Percentiles rank a stretch among this genome's conserved stretches.
Evolutionary conservation across 306 rosid species (phyloP).

Genomic region (Rubus parviflorus): DNA sequence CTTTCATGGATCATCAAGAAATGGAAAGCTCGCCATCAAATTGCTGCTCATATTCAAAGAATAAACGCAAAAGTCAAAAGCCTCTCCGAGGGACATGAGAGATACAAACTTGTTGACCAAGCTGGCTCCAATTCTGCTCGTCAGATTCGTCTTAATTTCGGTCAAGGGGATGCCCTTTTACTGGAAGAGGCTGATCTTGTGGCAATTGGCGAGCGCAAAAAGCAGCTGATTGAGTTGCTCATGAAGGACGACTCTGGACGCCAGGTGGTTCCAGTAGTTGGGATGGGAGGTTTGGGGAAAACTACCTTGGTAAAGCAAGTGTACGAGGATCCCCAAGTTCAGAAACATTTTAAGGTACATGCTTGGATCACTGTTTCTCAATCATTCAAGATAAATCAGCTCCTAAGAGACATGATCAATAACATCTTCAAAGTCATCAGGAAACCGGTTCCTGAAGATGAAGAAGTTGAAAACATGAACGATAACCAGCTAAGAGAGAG

Average conservation of each 20-base stretch:
- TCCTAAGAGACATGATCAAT: slow-evolving; percentile 42
- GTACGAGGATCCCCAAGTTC: slow-evolving; percentile 50
- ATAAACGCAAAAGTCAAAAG: slow-evolving; percentile 14
- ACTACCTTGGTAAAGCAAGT: slow-evolving; percentile 55
- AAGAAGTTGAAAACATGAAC: slow-evolving; percentile 38
- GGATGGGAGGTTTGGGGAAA: slow-evolving; percentile 68
- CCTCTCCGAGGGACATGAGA: neutral
- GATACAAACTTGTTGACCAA: neutral
- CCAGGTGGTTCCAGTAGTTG: slow-evolving; percentile 47
- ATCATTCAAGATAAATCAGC: slow-evolving; percentile 36
- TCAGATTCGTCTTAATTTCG: slow-evolving; percentile 8
- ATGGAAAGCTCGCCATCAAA: neutral
- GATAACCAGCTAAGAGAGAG: slow-evolving; percentile 29
- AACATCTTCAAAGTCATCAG: slow-evolving; percentile 29
- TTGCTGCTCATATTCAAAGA: slow-evolving; percentile 9
- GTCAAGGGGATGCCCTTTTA: slow-evolving; percentile 54
- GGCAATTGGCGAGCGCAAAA: slow-evolving; percentile 43
- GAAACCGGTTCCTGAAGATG: slow-evolving; percentile 35
- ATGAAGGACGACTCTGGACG: slow-evolving; percentile 15
- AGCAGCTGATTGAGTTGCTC: slow-evolving; percentile 34
- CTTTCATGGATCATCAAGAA: slow-evolving; percentile 14
- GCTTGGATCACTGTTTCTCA: slow-evolving; percentile 59
- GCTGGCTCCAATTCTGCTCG: slow-evolving; percentile 32
- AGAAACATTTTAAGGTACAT: slow-evolving; percentile 44
- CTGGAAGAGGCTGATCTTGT: slow-evolving; percentile 57